These are phyloP conservation scores for Aspergillus eucalypticola DNA, from an alignment of 2,329 filamentous ascomycete species.

Conservation along the genomic window DNA sequence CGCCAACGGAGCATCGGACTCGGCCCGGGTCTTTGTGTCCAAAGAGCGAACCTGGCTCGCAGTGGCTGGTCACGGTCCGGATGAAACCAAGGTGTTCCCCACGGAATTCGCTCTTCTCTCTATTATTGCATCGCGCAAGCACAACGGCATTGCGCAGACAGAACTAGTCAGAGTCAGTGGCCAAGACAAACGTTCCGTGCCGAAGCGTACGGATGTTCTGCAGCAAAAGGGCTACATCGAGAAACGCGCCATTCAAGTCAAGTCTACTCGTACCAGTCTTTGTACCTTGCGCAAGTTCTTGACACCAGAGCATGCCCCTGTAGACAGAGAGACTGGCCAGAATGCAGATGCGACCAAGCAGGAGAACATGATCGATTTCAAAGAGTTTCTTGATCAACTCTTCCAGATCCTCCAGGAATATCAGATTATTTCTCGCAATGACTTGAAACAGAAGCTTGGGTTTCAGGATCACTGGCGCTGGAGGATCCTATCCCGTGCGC, in stretches of 20 bases:
- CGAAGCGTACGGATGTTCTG: slow-evolving; percentile 60
- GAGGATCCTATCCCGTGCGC: slow-evolving; percentile 43
- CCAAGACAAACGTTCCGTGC: slow-evolving; percentile 67
- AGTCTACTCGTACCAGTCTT: slow-evolving; percentile 56
- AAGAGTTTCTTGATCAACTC: slow-evolving; percentile 51
- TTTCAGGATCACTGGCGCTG: slow-evolving; percentile 41
- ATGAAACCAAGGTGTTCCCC: slow-evolving; percentile 54
- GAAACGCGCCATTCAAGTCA: slow-evolving; percentile 54
- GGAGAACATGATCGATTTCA: slow-evolving; percentile 48
- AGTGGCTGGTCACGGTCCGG: slow-evolving; percentile 60
- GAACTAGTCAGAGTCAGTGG: slow-evolving; percentile 56
- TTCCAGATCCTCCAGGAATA: slow-evolving; percentile 53
- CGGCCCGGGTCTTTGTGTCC: slow-evolving; percentile 51
- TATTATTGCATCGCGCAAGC: slow-evolving; percentile 58
- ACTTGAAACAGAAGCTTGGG: slow-evolving; percentile 53
- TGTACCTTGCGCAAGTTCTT: slow-evolving; percentile 56
- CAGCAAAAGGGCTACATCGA: slow-evolving; percentile 62
- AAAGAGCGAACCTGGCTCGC: slow-evolving; percentile 61
- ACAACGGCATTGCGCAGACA: slow-evolving; percentile 59
- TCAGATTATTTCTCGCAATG: slow-evolving; percentile 53
- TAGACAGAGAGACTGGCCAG: slow-evolving; percentile 18
- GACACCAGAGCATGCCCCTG: slow-evolving; percentile 18
- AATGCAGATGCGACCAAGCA: slow-evolving; percentile 9
- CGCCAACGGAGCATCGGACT: background rate
- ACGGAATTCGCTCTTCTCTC: slow-evolving; percentile 60